Evolutionary conservation across 2,329 filamentous ascomycete genomes (phyloP), one percentile per base, ranked within the genome.

Genomic region (Colletotrichum scovillei): DNA sequence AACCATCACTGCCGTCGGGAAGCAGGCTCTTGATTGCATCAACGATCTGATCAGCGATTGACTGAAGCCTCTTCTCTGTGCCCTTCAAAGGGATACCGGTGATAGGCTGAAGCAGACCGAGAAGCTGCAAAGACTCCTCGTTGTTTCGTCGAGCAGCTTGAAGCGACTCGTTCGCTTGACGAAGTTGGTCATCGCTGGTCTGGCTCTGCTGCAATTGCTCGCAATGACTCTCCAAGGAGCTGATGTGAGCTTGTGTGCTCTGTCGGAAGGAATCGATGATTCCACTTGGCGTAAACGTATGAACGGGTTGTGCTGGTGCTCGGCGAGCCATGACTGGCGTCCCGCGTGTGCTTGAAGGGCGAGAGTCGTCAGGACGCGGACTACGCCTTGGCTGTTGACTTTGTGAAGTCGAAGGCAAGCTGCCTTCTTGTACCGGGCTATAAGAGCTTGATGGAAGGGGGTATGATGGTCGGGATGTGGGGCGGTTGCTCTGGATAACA

Each of bases 281-380:
- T 5, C 42, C 56, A 56, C n/a, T 46, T 4, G 70, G 70, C 22
- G 70, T 65, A 11, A 73, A 73, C 62, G 70, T 70, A 57, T 73
- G 56, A 57, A 68, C 28, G 8, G 70, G 46, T 24, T 65, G 60
- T 12, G 67, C 32, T 32, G 69, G 63, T 60, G 70, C n/a, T 57
- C 67, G 67, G n/a, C 70, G 70, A 35, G 69, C 56, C 56, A 65
- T 70, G 46, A 73, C 70, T 11, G 70, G 70, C 19, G 70, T 73
- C 22, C 70, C 53, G 5, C 70, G 53, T 14, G 70, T 28, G 28
- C 70, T 70, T n/a, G 70, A 62, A 24, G 67, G 30, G 8, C 70
- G 60, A 22, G 70, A 66, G 1, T 73, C 70, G n/a, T 73, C 67
- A 16, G 67, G 67, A 22, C 64, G 60, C 14, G 70, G 70, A 24